Evolutionary conservation across 495 filamentous ascomycete species (phyloP).

Genomic region (Xanthoparmelia taractica): DNA sequence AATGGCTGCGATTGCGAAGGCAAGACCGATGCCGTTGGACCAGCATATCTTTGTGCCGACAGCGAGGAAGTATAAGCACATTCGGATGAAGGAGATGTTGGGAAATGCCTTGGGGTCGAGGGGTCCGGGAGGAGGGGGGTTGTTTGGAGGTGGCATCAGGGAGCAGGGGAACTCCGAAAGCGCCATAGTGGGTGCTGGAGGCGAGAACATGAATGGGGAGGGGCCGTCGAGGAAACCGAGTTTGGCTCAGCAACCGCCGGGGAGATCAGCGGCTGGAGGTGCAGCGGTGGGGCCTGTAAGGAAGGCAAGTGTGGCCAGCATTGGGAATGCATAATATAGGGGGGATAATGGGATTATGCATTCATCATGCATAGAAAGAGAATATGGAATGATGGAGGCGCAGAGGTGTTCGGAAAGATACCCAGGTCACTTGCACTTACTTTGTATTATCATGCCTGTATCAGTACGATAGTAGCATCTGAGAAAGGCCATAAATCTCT

Average conservation of each 20-base stretch:
- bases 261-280: slow-evolving; percentile 1
- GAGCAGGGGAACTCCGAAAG: background rate
- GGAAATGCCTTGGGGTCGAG: slow-evolving; percentile 56
- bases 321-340: slow-evolving; percentile 11
- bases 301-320: slow-evolving; percentile 18
- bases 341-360: background rate
- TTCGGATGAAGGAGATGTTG: slow-evolving; percentile 84
- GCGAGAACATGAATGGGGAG: slow-evolving; percentile 8
- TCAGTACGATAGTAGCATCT: background rate
- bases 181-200: slow-evolving; percentile 1
- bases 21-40: slow-evolving; percentile 65
- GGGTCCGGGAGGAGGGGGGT: slow-evolving; percentile 33
- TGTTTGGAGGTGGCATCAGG: slow-evolving; percentile 29
- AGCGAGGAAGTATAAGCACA: slow-evolving; percentile 65
- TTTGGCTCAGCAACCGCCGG: slow-evolving; percentile 11
- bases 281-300: slow-evolving; percentile 14
- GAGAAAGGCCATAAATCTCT: background rate
- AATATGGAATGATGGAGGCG: background rate
- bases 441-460: background rate
- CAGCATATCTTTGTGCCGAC: slow-evolving; percentile 59
- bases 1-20: slow-evolving; percentile 72
- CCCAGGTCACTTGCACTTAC: background rate
- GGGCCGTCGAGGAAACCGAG: slow-evolving; percentile 17
- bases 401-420: slow-evolving; percentile 11
- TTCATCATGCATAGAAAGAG: background rate